Evolutionary conservation across 2,329 filamentous ascomycete genomes (phyloP), one percentile per base, ranked within the genome.

Genomic region (Ophiocordyceps robertsii): DNA sequence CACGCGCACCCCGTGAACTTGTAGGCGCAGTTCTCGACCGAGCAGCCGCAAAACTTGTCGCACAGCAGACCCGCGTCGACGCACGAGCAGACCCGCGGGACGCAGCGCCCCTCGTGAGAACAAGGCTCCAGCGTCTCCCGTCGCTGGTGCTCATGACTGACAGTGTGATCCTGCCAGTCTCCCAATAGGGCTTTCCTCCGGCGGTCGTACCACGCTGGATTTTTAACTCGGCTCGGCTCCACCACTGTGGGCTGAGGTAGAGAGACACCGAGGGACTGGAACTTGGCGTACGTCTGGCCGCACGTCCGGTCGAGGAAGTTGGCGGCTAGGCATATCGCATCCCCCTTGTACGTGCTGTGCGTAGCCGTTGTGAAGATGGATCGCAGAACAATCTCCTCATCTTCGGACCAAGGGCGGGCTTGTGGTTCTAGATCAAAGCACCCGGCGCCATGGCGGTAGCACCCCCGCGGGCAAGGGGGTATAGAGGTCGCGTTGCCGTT

Each of bases 1-100:
- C 84, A 90, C 3, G 69, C 70, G 54, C 79, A 83, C 2, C 79
- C 79, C 1, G 75, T 81, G 50, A 81, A 83, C 44, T 80, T 78
- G 49, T 75, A 72, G 29, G 71, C 69, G 46, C 79, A 83, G 14
- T 55, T 67, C 10, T 76, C 70, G 3, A 69, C 67, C 0, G 74
- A 72, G 51, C 79, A 84, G 10, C 69, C 67, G 47, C 84, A 90
- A 46, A 77, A 79, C 49, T 82, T 82, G 49, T 89, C 84, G 53
- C 84, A 90, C 16, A 82, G 69, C 17, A 86, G 63, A 14, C 69
- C 68, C 10, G 72, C 66, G 39, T 68, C 59, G 14, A 75, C 77
- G 53, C 84, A 90, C 2, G 69, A 63, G 50, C 84, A 90, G 12
- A 69, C 70, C 4, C 63, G 62, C 3, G 60, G 61, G 14, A 72